Conservation (phyloP, 2,329 filamentous ascomycete species). For the Kalmusia sp. region DNA sequence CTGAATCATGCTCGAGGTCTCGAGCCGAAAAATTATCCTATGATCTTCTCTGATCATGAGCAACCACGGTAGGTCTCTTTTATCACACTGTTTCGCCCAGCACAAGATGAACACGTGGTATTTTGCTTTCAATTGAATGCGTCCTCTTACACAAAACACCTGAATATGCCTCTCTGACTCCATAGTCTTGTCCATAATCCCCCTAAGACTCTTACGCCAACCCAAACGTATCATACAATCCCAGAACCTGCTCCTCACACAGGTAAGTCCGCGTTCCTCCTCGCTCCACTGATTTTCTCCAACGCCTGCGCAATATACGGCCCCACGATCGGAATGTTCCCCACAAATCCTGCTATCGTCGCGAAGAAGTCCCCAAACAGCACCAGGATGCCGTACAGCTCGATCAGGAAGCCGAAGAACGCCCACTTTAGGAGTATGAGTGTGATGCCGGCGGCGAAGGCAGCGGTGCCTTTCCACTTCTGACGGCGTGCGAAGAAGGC, state of each 20-base stretch:
- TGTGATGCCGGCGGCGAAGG: constrained; percentile 82
- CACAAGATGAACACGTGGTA: too few relatives aligned
- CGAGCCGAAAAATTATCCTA: too few relatives aligned
- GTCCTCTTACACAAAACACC: too few relatives aligned
- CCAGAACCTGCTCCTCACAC: background rate
- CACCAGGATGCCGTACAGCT: constrained; percentile 90
- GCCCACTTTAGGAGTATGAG: constrained; percentile 93
- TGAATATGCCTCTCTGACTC: too few relatives aligned
- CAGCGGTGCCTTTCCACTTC: constrained; percentile 89
- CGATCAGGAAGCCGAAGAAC: constrained; percentile 86
- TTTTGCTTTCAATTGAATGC: too few relatives aligned
- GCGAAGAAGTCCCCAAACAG: constrained; percentile 96
- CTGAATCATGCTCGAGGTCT: too few relatives aligned
- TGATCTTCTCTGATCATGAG: too few relatives aligned
- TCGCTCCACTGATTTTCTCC: constrained; percentile 61
- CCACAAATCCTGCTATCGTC: constrained; percentile 87
- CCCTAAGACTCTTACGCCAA: background rate
- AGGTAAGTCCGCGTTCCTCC: constrained; percentile 3
- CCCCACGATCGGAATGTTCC: constrained; percentile 83
- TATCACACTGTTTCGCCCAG: too few relatives aligned
- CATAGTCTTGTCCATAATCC: too few relatives aligned
- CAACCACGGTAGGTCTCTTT: too few relatives aligned
- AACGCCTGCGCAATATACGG: constrained; percentile 80
- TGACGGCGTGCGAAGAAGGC: constrained; percentile 94
- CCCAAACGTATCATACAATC: background rate